Evolutionary conservation across 768 basidiomycete genomes (phyloP), one percentile per base, ranked within the genome.

Genomic region (Mycena filopes): DNA sequence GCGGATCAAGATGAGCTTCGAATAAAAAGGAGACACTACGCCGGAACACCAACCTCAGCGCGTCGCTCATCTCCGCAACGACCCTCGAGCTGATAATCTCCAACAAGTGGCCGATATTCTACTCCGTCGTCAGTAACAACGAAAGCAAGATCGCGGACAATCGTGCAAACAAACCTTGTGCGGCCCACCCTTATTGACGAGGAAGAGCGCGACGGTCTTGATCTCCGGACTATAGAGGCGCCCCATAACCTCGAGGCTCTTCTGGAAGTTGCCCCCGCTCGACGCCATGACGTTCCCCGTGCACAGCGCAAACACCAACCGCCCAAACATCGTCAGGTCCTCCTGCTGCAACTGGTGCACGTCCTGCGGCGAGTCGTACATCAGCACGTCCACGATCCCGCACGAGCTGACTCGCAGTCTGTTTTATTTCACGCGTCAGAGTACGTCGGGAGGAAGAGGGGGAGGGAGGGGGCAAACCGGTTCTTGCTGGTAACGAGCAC

Each of bases 401-500:
- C 94, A 95, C 0, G 94, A 92, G 66, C 91, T 86, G 42, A 99
- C 85, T n/a, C 95, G 89, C 29, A 98, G 76, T 51, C 96, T 94
- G 55, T 3, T 16, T 8, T 10, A 36, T 36, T 15, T 36, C 36
- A 2, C 16, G 6, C 25, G 59, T 28, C 36, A 51, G 25, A 57
- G 25, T 7, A 16, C 23, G 18, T 12, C 38, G 43, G 38, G 1
- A 26, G 7, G 25, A 23, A n/a, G 25, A 28, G 2, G 12, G 20
- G 29, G 7, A 23, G 25, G 18, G 25, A 28, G 2, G 12, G 20
- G 29, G 50, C 71, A 42, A 63, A 92, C 92, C 95, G 86, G 78
- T 98, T 97, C 80, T 93, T 90, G 20, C 94, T 92, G 1, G 95
- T 96, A 31, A 97, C 77, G 53, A 99, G 72, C 45, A 99, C 86